Conservation (phyloP, 495 filamentous ascomycete species). For the Pyrenopolyporus hunteri region DNA sequence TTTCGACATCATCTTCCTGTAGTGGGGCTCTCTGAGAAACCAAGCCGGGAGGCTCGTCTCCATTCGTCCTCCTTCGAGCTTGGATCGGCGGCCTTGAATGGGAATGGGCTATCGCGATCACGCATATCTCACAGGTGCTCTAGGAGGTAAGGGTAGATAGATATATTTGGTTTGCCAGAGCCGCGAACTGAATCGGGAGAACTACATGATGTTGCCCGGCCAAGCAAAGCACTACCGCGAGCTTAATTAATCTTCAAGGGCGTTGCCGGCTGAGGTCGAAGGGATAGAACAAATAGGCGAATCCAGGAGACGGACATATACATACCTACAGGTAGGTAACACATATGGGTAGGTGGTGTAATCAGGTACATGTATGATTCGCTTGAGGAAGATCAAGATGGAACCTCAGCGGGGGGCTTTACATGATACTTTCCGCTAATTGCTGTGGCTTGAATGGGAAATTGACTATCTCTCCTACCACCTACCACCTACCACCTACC, state of each 20-base stretch:
- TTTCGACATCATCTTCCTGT: constrained; percentile 37
- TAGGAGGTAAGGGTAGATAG: too few relatives aligned
- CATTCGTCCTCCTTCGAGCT: constrained; percentile 1
- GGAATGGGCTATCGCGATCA: too few relatives aligned
- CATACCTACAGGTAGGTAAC: too few relatives aligned
- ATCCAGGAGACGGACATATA: constrained; percentile 11
- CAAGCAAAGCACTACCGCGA: constrained; percentile 29
- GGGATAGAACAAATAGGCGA: constrained; percentile 20
- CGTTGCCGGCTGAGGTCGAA: constrained; percentile 22
- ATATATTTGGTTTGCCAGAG: constrained; percentile 28
- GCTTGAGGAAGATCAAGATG: background rate
- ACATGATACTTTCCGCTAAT: too few relatives aligned
- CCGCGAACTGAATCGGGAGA: constrained; percentile 31
- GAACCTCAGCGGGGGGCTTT: too few relatives aligned
- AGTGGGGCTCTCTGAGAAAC: constrained; percentile 18
- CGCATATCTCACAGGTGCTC: too few relatives aligned
- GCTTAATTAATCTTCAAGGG: constrained; percentile 10
- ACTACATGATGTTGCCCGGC: constrained; percentile 12
- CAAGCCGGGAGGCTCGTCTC: constrained; percentile 10
- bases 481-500: too few relatives aligned
- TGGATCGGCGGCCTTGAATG: background rate
- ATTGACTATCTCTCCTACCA: too few relatives aligned
- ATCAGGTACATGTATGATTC: constrained; percentile 18
- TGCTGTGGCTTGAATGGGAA: too few relatives aligned
- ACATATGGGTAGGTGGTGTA: too few relatives aligned